A percentile compares a stretch with the other conserved stretches of the same genome.
These are phyloP conservation scores for Globisporangium cystogenes DNA, from an alignment of 352 stramenopile species.

Conservation along the genomic window DNA sequence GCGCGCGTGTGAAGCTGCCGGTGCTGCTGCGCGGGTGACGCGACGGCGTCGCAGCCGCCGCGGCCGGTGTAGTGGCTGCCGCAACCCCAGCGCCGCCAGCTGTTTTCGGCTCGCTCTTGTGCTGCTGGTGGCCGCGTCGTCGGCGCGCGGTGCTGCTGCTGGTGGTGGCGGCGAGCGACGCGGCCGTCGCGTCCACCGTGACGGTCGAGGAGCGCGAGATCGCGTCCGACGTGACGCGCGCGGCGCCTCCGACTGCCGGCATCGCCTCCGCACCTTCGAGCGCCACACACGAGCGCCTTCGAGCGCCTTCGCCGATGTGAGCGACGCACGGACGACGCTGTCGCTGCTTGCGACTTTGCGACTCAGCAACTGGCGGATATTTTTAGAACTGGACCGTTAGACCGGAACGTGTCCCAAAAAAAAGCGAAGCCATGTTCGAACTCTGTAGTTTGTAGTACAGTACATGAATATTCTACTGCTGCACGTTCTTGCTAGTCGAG, in stretches of 20 bases:
- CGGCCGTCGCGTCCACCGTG: background rate
- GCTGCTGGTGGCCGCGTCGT: background rate
- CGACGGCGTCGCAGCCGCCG: background rate
- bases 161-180: too few species aligned
- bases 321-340: too few species aligned
- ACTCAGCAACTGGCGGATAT: too few species aligned
- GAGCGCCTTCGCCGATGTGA: too few species aligned
- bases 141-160: background rate
- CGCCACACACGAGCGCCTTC: too few species aligned
- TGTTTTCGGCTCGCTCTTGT: background rate
- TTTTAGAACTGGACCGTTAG: too few species aligned
- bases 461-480: too few species aligned
- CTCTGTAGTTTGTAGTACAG: too few species aligned
- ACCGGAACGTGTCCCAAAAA: too few species aligned
- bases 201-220: background rate
- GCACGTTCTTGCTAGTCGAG: too few species aligned
- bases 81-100: background rate
- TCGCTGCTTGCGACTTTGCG: too few species aligned
- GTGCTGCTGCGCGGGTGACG: slow-evolving; percentile 9
- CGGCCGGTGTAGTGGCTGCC: background rate
- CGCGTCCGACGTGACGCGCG: background rate
- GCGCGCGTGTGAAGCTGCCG: slow-evolving; percentile 3
- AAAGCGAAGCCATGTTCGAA: too few species aligned
- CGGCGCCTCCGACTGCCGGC: background rate
- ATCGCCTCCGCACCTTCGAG: background rate